These are phyloP conservation scores for Penicillium atrosanguineum DNA, from an alignment of 495 filamentous ascomycete genomes.

Conservation along the genomic window DNA sequence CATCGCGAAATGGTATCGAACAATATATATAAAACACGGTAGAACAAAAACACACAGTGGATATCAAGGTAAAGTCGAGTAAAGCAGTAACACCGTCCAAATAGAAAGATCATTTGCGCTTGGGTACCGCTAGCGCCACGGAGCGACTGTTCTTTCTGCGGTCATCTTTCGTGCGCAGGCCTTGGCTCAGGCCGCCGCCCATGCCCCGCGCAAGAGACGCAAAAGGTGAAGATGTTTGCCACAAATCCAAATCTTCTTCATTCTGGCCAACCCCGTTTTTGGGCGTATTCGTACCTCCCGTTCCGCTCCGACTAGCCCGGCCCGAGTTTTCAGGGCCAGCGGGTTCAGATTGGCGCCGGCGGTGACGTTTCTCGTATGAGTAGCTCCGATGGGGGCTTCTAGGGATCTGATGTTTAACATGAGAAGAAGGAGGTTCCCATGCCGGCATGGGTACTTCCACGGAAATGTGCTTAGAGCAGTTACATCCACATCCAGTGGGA, in stretches of 20 bases:
- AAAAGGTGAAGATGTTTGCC: constrained; percentile 43
- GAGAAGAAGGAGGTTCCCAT: constrained; percentile 21
- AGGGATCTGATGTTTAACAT: background rate
- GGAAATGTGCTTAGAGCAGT: constrained; percentile 43
- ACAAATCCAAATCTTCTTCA: constrained; percentile 39
- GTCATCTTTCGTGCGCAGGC: constrained; percentile 34
- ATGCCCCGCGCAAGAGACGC: constrained; percentile 46
- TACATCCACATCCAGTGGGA: constrained; percentile 50
- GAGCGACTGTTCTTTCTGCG: constrained; percentile 23
- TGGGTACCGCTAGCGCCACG: constrained; percentile 13
- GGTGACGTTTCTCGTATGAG: constrained; percentile 23
- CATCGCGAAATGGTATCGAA: constrained; percentile 5
- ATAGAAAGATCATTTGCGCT: constrained; percentile 1
- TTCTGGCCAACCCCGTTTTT: constrained; percentile 20
- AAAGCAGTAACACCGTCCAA: background rate
- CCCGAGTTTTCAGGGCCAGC: constrained; percentile 10
- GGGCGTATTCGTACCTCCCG: constrained; percentile 4
- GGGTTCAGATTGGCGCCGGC: constrained; percentile 23
- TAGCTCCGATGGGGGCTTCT: background rate
- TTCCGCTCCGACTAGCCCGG: background rate
- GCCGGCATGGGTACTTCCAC: constrained; percentile 27
- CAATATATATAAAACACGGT: background rate
- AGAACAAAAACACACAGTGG: constrained; percentile 3
- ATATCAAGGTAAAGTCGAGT: constrained; percentile 8
- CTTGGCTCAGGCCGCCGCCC: constrained; percentile 43